Evolutionary conservation across 2,329 filamentous ascomycete genomes (phyloP).

Genomic region (Ambrosiella cleistominuta): DNA sequence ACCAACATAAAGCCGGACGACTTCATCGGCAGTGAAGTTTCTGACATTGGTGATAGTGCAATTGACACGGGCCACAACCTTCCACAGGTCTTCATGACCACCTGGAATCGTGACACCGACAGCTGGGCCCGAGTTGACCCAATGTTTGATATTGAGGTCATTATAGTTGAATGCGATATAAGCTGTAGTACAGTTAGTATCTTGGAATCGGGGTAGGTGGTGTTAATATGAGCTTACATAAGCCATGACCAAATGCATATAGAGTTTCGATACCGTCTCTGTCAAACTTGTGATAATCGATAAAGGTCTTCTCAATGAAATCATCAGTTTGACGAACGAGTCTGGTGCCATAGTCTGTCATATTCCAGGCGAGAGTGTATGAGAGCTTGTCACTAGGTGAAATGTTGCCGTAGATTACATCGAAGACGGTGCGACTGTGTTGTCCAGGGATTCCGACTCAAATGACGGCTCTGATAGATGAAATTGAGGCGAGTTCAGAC

Average conservation of each 20-base stretch:
- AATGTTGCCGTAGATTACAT: too few species aligned
- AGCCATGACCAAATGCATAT: slow-evolving; percentile 64
- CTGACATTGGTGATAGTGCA: slow-evolving; percentile 46
- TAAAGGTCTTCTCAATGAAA: slow-evolving; percentile 65
- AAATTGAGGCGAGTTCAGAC: too few species aligned
- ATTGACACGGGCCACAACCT: slow-evolving; percentile 40
- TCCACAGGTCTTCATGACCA: slow-evolving; percentile 39
- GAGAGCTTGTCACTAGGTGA: too few species aligned
- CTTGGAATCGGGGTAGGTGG: not conserved
- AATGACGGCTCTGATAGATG: too few species aligned
- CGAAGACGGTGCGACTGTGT: too few species aligned
- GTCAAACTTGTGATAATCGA: slow-evolving; percentile 70
- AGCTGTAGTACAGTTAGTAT: slow-evolving; percentile 22
- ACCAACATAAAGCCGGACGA: slow-evolving; percentile 34
- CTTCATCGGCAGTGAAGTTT: slow-evolving; percentile 30
- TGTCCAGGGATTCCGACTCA: too few species aligned
- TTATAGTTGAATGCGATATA: slow-evolving; percentile 52
- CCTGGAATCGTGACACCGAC: slow-evolving; percentile 45
- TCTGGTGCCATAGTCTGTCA: too few species aligned
- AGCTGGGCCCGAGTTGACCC: slow-evolving; percentile 34
- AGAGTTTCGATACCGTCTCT: slow-evolving; percentile 42
- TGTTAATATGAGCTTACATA: slow-evolving; percentile 34
- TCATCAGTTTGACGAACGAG: slow-evolving; percentile 46
- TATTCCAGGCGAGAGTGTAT: too few species aligned
- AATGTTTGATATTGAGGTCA: slow-evolving; percentile 29